Evolutionary conservation across 2,329 filamentous ascomycete genomes (phyloP), one percentile per base, ranked within the genome.

Genomic region (Paecilomyces sp.): DNA sequence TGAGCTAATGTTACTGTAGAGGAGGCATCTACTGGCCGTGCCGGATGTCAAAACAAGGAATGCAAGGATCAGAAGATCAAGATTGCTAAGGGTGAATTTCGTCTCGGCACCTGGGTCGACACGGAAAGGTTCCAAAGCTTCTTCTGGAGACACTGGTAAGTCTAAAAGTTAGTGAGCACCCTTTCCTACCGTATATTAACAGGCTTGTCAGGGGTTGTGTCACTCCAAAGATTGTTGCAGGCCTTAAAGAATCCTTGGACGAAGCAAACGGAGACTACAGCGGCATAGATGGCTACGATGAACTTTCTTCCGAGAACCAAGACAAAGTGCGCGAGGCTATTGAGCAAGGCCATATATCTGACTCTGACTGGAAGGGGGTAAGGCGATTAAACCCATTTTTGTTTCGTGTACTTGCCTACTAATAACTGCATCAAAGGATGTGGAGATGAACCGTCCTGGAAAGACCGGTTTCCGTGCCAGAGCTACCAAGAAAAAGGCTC

Each of bases 281-380:
- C 53, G 76, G 83, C 61, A 80, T 97, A 59, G 91, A 96, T 70
- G 91, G 91, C 61, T 95, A 84, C 64, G 91, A 95, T 24, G 91
- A 94, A 63, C 76, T 96, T 2, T 77, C 86, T 41, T 77, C 81
- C 0, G 88, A 91, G 1, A 67, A 85, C 1, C 85, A 92, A 74
- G 84, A 84, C 53, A 96, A 94, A 79, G 79, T 97, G 64, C 80
- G 83, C 56, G 83, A 83, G 54, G 90, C 89, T 57, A 74, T 97
- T 25, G 81, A 83, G 60, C 83, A 92, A 71, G 91, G 91, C 25
- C 90, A 94, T 67, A 88, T 97, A 67, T 88, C 89, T 65, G 82
- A 91, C 51, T 88, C 90, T 57, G 93, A 97, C 67, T 97, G 91
- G 86, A 93, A 88, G 34, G 91, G 91, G 12, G 92, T 96, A 82